Conservation (phyloP, 306 rosid genomes). For the Cucumis hystrix region DNA sequence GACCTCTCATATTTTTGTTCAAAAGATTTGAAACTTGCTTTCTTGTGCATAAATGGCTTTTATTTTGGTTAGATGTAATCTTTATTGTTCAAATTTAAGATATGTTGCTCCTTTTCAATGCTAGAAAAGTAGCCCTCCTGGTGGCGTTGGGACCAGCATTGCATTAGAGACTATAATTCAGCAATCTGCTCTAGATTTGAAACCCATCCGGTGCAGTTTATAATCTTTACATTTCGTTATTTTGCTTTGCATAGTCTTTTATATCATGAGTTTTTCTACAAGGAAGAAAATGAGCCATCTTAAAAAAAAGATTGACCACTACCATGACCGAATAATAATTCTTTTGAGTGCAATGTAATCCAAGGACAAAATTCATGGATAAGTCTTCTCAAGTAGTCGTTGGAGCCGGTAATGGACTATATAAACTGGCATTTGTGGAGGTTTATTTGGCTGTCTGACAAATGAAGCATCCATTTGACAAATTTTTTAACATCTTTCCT, state of each 20-base stretch:
- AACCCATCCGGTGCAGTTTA: conserved; percentile 44
- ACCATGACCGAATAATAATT: too few species aligned
- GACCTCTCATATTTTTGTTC: background rate
- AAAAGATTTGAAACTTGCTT: background rate
- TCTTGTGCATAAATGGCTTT: background rate
- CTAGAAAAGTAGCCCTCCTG: conserved; percentile 72
- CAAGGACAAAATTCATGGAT: too few species aligned
- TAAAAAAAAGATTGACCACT: too few species aligned
- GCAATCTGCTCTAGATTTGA: conserved; percentile 46
- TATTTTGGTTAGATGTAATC: background rate
- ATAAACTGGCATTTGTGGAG: too few species aligned
- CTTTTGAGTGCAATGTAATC: too few species aligned
- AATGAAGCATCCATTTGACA: too few species aligned
- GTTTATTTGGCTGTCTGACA: too few species aligned
- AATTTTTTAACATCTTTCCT: too few species aligned
- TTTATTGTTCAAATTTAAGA: background rate
- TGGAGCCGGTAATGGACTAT: too few species aligned
- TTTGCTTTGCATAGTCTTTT: background rate
- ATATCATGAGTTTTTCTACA: background rate
- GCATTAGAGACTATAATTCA: conserved; percentile 89
- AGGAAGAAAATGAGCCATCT: too few species aligned
- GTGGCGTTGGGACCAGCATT: conserved; percentile 85
- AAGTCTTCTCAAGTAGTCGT: too few species aligned
- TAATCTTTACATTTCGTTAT: background rate
- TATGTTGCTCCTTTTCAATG: background rate